Evolutionary conservation across 306 rosid genomes (phyloP).

Genomic region (Cucurbita argyrosperma): DNA sequence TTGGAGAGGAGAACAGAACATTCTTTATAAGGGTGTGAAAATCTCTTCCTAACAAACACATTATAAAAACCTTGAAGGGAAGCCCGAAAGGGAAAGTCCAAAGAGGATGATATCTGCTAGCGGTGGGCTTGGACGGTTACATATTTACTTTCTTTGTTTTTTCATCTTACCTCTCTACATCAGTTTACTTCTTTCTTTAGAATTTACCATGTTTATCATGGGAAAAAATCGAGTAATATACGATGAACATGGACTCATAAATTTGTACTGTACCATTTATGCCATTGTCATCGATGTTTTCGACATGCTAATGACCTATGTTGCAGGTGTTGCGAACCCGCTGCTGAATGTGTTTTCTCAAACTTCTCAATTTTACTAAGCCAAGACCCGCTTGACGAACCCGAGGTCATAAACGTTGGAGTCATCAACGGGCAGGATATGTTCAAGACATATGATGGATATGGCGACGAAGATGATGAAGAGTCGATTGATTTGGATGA

Average conservation of each 20-base stretch:
- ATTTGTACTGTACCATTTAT: not conserved
- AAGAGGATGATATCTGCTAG: too few relatives aligned
- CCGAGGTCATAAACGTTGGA: conserved; percentile 51
- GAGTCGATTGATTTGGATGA: conserved; percentile 54
- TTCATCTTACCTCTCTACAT: not conserved
- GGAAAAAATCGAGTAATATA: not conserved
- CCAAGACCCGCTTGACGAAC: conserved; percentile 56
- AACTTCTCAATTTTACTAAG: conserved; percentile 58
- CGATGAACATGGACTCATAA: not conserved
- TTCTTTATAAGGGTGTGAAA: too few relatives aligned
- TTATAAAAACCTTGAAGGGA: too few relatives aligned
- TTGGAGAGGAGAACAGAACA: too few relatives aligned
- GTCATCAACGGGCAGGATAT: conserved; percentile 36
- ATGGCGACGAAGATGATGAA: conserved; percentile 28
- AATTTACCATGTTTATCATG: not conserved
- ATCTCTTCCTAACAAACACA: too few relatives aligned
- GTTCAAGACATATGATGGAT: conserved; percentile 7
- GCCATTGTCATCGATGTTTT: not conserved
- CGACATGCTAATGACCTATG: not conserved
- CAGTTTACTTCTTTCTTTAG: not conserved
- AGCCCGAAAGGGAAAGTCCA: too few relatives aligned
- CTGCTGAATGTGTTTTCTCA: conserved; percentile 58
- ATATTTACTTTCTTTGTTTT: not conserved
- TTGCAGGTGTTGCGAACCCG: conserved; percentile 63
- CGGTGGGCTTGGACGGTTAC: too few relatives aligned